phyloP scores from a whole-genome alignment of 2,329 filamentous ascomycete species.

The Fusarium gaditjirri region DNA sequence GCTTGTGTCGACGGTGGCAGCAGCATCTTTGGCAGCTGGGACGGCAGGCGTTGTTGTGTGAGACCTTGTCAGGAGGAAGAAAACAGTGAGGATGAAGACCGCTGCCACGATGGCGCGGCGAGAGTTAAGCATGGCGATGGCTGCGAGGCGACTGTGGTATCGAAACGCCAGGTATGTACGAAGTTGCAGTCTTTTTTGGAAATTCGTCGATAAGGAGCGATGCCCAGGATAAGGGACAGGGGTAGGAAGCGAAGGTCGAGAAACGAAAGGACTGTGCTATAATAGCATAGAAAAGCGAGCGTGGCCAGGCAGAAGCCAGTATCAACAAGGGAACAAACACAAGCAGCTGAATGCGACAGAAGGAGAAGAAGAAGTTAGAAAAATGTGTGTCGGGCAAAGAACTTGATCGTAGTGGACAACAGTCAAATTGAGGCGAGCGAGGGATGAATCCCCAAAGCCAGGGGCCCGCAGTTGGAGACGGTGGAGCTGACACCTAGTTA shows the following conservation, averaged over 20 bases:
- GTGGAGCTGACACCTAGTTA: slow-evolving; percentile 20
- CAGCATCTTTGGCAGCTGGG: slow-evolving; percentile 29
- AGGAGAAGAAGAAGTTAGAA: slow-evolving; percentile 3
- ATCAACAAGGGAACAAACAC: slow-evolving; percentile 19
- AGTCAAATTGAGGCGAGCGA: slow-evolving; percentile 26
- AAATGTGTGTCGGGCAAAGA: slow-evolving; percentile 21
- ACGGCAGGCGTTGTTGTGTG: slow-evolving; percentile 52
- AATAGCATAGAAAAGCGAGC: slow-evolving; percentile 36
- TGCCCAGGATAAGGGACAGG: slow-evolving; percentile 31
- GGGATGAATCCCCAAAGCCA: slow-evolving; percentile 35
- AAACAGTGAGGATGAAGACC: slow-evolving; percentile 72
- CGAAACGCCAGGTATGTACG: slow-evolving; percentile 11
- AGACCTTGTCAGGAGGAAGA: slow-evolving; percentile 75
- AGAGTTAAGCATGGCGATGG: slow-evolving; percentile 79
- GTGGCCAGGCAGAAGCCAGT: slow-evolving; percentile 25
- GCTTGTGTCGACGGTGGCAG: slow-evolving; percentile 25
- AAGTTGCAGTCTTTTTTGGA: slow-evolving; percentile 28
- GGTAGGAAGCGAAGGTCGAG: slow-evolving; percentile 25
- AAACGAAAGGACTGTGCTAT: slow-evolving; percentile 34
- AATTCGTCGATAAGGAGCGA: slow-evolving; percentile 35
- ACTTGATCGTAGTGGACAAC: slow-evolving; percentile 24
- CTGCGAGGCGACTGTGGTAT: slow-evolving; percentile 25
- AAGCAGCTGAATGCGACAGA: slow-evolving; percentile 25
- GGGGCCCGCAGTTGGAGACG: slow-evolving; percentile 42
- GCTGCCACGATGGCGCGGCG: slow-evolving; percentile 79